Evolutionary conservation across 768 basidiomycete species (phyloP), one percentile per base, ranked within the genome.

Genomic region (Trametes coccinea): DNA sequence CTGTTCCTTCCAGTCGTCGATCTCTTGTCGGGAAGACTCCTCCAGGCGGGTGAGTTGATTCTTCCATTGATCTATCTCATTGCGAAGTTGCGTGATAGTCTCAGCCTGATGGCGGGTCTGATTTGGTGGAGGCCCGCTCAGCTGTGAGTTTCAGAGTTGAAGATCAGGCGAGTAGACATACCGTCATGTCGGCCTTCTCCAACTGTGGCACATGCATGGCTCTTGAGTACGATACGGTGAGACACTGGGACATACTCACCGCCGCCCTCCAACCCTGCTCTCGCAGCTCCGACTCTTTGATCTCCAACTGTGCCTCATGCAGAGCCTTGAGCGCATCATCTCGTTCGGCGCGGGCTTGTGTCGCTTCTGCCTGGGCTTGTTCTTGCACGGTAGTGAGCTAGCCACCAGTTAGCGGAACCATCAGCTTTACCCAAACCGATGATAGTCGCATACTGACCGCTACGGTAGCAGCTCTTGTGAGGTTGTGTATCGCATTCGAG

Each of bases 1-100:
- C 66, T 90, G 88, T 22, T 89, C 89, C 71, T 91, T 90, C 90
- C 90, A 92, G 66, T 87, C 87, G 55, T 79, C 77, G 0, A 88
- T 82, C 61, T 81, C 79, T 33, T 74, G 74, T 49, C 78, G 74
- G 9, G 79, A 77, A 1, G 78, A 73, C 55, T 82, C 81, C 53
- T 81, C 79, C 31, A 79, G 71, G 31, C 80, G 78, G 22, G 76
- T 68, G 51, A 79, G 77, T 66, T 91, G 90, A 52, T 86, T 84
- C 72, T 89, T 90, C 88, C 88, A 90, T 55, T 90, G 88, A 0
- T 73, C 75, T 0, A 83, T 77, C 70, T 92, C 89, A 51, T 86
- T 80, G 29, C 84, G 82, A 33, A 90, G 77, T 56, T 84, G 85
- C 1, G 78, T 70, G 54, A 89, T 84, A 5, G 83, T 83, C 51